Conservation (phyloP, 225 moss, liverwort and hornwort species). For the Antitrichia curtipendula region DNA sequence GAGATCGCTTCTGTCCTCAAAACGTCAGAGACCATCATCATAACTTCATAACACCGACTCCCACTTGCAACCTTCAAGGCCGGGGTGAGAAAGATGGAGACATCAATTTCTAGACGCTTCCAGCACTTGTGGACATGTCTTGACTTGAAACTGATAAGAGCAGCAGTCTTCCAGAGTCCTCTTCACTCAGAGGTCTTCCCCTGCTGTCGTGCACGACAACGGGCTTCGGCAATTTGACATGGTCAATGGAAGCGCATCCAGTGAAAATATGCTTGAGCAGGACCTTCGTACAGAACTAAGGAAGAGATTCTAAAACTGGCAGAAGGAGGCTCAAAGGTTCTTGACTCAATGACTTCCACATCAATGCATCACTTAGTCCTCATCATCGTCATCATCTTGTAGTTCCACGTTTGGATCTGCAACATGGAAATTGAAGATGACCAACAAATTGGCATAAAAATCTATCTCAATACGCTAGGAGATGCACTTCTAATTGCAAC, state of each 20-base stretch:
- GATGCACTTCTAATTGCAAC: neutral
- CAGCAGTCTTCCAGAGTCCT: neutral
- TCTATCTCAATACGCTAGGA: neutral
- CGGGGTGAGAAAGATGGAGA: neutral
- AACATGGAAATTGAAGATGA: neutral
- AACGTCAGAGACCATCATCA: neutral
- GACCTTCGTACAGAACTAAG: neutral
- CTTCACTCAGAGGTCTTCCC: neutral
- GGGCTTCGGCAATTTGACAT: neutral
- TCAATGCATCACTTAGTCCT: neutral
- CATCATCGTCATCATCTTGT: constrained; percentile 39
- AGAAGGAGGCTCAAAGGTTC: neutral
- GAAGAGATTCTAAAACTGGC: neutral
- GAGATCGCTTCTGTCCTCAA: neutral
- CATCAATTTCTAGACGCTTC: neutral
- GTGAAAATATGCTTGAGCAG: neutral
- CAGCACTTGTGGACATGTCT: neutral
- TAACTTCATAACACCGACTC: neutral
- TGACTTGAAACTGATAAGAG: neutral
- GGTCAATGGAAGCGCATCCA: neutral
- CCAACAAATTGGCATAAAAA: neutral
- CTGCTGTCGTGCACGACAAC: neutral
- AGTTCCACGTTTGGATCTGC: constrained; percentile 46
- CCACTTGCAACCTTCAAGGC: neutral
- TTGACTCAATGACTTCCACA: neutral